A percentile compares a stretch with the other conserved stretches of the same genome.
Conservation (phyloP, 179 eudicot genomes). For the Camellia oleifera region DNA sequence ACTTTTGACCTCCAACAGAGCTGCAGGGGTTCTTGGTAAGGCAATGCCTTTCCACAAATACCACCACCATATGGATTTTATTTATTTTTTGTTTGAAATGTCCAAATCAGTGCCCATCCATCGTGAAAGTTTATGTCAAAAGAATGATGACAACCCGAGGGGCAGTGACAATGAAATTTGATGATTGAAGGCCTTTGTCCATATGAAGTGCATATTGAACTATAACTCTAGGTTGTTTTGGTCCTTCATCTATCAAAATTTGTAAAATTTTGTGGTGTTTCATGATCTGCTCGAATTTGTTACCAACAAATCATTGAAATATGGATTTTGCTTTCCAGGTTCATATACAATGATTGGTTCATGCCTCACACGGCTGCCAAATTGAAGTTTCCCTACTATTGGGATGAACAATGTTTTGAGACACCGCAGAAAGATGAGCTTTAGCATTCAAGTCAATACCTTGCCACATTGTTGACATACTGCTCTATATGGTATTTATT, state of each 20-base stretch:
- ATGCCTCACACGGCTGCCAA: slow-evolving; percentile 83
- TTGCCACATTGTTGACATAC: not conserved
- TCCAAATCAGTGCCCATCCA: not conserved
- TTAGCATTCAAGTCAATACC: slow-evolving; percentile 20
- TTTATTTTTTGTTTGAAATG: not conserved
- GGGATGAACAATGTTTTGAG: slow-evolving; percentile 67
- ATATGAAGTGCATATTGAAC: not conserved
- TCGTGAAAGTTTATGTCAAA: not conserved
- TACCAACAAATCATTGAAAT: not conserved
- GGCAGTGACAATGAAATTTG: too few relatives aligned
- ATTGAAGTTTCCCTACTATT: slow-evolving; percentile 59
- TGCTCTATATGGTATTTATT: not conserved
- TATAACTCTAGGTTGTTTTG: not conserved
- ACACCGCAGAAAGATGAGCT: slow-evolving; percentile 63
- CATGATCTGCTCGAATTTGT: not conserved
- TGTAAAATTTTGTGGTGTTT: not conserved
- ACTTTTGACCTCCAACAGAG: not conserved
- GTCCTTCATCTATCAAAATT: not conserved
- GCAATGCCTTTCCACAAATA: not conserved
- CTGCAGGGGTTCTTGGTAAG: not conserved
- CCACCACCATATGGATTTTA: too few relatives aligned
- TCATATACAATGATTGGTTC: slow-evolving; percentile 68
- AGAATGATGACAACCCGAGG: not conserved
- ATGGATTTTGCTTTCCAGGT: slow-evolving; percentile 37
- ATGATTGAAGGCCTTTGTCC: not conserved